phyloP scores from a whole-genome alignment of 139 green algal genomes.

The Yamagishiella unicocca region DNA sequence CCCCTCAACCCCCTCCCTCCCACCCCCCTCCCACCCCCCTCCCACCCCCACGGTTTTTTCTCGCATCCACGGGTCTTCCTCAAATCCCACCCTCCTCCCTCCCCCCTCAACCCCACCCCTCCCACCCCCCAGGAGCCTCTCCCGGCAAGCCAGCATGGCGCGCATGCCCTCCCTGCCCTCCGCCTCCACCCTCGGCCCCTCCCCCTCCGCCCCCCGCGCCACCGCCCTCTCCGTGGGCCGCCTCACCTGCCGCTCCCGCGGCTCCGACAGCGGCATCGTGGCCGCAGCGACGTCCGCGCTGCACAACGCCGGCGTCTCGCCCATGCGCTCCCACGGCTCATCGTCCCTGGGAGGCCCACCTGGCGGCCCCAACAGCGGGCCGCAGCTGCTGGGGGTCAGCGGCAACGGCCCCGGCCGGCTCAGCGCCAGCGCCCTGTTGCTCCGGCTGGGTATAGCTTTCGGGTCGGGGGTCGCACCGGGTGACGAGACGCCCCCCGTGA shows the following conservation, averaged over 20 bases:
- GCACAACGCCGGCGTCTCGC: conserved; percentile 14
- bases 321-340: conserved; percentile 8
- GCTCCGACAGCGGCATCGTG: conserved; percentile 33
- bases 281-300: not conserved
- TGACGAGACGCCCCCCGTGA: not conserved
- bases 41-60: no score
- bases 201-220: not conserved
- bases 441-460: no score
- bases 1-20: no score
- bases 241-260: conserved; percentile 9
- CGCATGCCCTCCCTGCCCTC: not conserved
- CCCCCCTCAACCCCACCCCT: not conserved
- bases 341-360: not conserved
- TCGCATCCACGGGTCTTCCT: no score
- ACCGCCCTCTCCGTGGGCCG: not conserved
- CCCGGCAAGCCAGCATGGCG: conserved; percentile 18
- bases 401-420: not conserved
- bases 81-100: no score
- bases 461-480: no score
- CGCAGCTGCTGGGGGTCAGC: not conserved
- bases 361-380: not conserved
- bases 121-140: not conserved
- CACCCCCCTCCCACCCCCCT: no score
- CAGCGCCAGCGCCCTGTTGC: not conserved
- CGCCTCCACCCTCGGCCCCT: not conserved